Evolutionary conservation across 345 rosid genomes (phyloP).

Genomic region (Salix koriyanagi): DNA sequence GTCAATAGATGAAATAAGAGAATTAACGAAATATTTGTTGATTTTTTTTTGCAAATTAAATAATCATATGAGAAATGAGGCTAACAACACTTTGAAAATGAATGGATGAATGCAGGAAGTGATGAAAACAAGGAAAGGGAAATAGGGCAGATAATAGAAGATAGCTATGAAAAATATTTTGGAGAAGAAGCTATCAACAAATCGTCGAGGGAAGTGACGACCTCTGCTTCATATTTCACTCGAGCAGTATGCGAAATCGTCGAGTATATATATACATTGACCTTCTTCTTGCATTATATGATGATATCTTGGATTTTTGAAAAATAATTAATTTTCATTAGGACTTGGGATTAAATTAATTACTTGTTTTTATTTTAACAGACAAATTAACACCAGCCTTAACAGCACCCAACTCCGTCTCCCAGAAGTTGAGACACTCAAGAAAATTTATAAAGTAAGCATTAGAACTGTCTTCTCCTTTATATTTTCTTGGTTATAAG

Average conservation of each 20-base stretch:
- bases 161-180: constrained; percentile 38
- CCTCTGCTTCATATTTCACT: constrained; percentile 27
- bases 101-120: constrained; percentile 29
- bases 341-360: background rate
- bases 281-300: too few species aligned
- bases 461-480: background rate
- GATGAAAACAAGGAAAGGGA: constrained; percentile 41
- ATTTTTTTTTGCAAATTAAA: too few species aligned
- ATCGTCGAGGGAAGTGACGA: background rate
- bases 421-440: constrained; percentile 39
- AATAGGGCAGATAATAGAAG: constrained; percentile 30
- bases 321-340: background rate
- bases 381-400: constrained; percentile 57
- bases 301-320: background rate
- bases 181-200: background rate
- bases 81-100: background rate
- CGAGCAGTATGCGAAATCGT: constrained; percentile 49
- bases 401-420: constrained; percentile 62
- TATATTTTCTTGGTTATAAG: background rate
- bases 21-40: too few species aligned
- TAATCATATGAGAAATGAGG: too few species aligned
- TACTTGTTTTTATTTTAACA: constrained; percentile 10
- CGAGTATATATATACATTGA: constrained; percentile 35
- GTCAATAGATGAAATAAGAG: too few species aligned
- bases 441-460: constrained; percentile 40